phyloP scores from a whole-genome alignment of 108 stramenopile species.

The Hondaea fermentalgiana region DNA sequence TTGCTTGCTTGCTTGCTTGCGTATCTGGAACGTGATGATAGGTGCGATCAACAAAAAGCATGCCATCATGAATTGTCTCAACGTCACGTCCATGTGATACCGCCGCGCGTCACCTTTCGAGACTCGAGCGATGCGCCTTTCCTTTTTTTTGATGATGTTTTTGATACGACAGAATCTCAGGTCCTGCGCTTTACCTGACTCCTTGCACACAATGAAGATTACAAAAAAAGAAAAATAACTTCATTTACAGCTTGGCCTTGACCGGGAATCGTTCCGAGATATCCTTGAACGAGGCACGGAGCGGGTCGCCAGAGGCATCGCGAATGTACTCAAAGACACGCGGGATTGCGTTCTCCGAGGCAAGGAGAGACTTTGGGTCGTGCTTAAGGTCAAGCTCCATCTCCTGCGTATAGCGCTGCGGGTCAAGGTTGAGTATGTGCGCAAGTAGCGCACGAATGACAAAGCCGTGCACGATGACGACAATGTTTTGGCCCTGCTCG shows the following conservation, averaged over 20 bases:
- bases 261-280: not conserved
- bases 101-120: too few relatives aligned
- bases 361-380: not conserved
- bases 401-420: not conserved
- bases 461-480: conserved; percentile 6
- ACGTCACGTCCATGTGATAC: too few relatives aligned
- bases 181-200: too few relatives aligned
- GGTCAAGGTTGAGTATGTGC: not conserved
- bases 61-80: too few relatives aligned
- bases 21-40: too few relatives aligned
- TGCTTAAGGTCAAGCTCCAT: conserved; percentile 7
- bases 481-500: not conserved
- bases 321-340: not conserved
- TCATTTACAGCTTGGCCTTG: not conserved
- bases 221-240: not conserved
- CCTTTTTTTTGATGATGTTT: too few relatives aligned
- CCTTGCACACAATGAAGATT: too few relatives aligned
- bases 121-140: too few relatives aligned
- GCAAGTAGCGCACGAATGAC: not conserved
- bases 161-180: too few relatives aligned
- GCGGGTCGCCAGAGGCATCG: not conserved
- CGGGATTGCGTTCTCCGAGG: not conserved
- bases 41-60: too few relatives aligned
- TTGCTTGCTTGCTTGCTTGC: too few relatives aligned
- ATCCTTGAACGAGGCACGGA: not conserved